A percentile compares a stretch with the other conserved stretches of the same genome.
phyloP scores from a whole-genome alignment of 257 asterid genomes.

The Salvia hispanica region DNA sequence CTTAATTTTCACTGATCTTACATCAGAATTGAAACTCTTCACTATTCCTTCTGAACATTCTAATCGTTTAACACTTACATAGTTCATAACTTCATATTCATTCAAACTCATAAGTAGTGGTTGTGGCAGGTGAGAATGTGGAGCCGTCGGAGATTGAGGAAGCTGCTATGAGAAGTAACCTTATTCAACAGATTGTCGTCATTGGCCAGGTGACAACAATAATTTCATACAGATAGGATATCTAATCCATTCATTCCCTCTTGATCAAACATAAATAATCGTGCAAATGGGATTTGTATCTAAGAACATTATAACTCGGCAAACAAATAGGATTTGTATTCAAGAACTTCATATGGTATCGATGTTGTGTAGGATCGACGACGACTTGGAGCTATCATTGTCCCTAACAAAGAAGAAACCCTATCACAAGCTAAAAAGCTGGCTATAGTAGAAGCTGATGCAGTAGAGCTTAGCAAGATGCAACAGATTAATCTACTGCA shows the following conservation, averaged over 20 bases:
- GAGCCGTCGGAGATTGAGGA: slow-evolving; percentile 95
- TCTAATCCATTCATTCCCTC: neutral
- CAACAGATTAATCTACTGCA: slow-evolving; percentile 52
- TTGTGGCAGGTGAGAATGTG: slow-evolving; percentile 77
- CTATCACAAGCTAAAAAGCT: slow-evolving; percentile 60
- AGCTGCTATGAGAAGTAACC: slow-evolving; percentile 80
- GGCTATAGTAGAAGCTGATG: slow-evolving; percentile 53
- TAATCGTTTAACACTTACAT: neutral
- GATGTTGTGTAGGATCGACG: slow-evolving; percentile 67
- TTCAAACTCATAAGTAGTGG: slow-evolving; percentile 14
- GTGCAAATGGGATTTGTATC: neutral
- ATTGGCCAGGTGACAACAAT: slow-evolving; percentile 73
- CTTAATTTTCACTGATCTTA: too few relatives aligned
- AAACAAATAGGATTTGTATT: neutral
- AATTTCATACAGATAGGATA: slow-evolving; percentile 2
- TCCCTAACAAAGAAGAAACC: slow-evolving; percentile 79
- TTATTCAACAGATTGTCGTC: slow-evolving; percentile 83
- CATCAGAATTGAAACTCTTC: neutral
- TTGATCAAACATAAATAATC: neutral
- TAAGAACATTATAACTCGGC: neutral
- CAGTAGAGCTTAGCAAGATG: slow-evolving; percentile 64
- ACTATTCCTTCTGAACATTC: neutral
- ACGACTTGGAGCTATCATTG: slow-evolving; percentile 88
- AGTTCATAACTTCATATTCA: slow-evolving; percentile 4
- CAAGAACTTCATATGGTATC: slow-evolving; percentile 9